phyloP scores from a whole-genome alignment of 257 asterid species.

The Ilex aquifolium region DNA sequence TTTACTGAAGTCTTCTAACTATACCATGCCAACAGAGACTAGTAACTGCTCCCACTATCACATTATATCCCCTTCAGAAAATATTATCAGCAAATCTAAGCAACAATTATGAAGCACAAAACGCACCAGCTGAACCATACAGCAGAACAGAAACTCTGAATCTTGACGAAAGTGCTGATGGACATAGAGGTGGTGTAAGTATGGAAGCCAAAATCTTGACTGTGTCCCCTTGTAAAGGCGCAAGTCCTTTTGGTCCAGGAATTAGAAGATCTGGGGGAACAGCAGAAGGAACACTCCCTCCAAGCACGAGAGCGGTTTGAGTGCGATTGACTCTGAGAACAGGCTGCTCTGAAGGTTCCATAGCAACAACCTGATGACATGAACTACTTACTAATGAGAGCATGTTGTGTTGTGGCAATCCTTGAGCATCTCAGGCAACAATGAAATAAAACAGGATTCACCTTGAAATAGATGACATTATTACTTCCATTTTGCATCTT shows the following conservation, averaged over 20 bases:
- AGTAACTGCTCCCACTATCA: background rate
- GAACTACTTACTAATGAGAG: conserved; percentile 2
- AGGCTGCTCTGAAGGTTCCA: conserved; percentile 81
- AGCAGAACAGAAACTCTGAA: conserved; percentile 77
- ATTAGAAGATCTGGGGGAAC: conserved; percentile 67
- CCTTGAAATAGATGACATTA: conserved; percentile 75
- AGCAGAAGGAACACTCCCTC: conserved; percentile 78
- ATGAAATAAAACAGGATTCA: conserved; percentile 6
- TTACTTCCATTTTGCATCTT: conserved; percentile 40
- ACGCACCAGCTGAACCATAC: conserved; percentile 77
- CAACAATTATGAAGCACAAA: conserved; percentile 10
- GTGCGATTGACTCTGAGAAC: conserved; percentile 64
- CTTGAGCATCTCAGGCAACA: background rate
- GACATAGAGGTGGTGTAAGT: conserved; percentile 77
- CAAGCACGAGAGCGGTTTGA: conserved; percentile 90
- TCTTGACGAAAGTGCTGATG: conserved; percentile 74
- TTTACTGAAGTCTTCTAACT: background rate
- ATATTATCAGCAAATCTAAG: conserved; percentile 1
- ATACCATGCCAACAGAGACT: background rate
- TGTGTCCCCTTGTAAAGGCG: conserved; percentile 62
- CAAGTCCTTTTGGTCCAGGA: conserved; percentile 29
- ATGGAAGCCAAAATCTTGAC: conserved; percentile 66
- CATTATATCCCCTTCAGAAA: background rate
- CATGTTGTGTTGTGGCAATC: background rate
- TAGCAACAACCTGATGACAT: conserved; percentile 65